Evolutionary conservation across 1,139 yeast species (phyloP).

Genomic region (Hansenula anomala): DNA sequence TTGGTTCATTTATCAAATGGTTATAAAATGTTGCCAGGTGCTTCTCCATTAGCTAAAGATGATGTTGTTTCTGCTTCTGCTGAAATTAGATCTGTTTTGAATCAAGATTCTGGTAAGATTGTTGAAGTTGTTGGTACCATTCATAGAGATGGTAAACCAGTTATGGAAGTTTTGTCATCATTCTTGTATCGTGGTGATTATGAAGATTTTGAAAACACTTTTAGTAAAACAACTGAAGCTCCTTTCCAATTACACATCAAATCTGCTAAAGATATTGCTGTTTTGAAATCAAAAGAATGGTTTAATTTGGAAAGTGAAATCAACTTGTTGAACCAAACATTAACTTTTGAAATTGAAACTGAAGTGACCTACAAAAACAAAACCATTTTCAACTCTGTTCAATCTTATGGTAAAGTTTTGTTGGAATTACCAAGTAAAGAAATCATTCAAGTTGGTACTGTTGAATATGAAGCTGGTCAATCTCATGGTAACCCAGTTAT

Average conservation of each 20-base stretch:
- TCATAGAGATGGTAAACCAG: conserved; percentile 69
- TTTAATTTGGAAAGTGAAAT: conserved; percentile 74
- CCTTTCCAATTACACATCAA: conserved; percentile 76
- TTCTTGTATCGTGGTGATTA: conserved; percentile 96
- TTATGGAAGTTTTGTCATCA: conserved; percentile 91
- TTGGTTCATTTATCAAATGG: conserved; percentile 94
- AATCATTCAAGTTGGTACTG: conserved; percentile 79
- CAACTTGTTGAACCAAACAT: conserved; percentile 71
- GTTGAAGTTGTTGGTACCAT: conserved; percentile 94
- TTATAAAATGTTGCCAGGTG: conserved; percentile 90
- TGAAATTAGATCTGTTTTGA: conserved; percentile 80
- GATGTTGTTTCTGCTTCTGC: conserved; percentile 83
- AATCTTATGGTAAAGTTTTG: conserved; percentile 79
- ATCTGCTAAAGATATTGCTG: conserved; percentile 86
- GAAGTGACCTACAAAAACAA: conserved; percentile 77
- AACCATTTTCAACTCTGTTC: conserved; percentile 71
- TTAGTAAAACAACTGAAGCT: conserved; percentile 82
- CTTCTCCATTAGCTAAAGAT: conserved; percentile 83
- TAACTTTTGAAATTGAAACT: conserved; percentile 88
- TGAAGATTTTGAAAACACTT: conserved; percentile 84
- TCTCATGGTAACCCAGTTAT: conserved; percentile 97
- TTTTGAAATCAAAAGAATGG: conserved; percentile 95
- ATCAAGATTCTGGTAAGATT: conserved; percentile 89
- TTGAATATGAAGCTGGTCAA: conserved; percentile 85
- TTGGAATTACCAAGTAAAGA: conserved; percentile 93